Conservation (phyloP, 169 alveolate species). For the Cryptosporidium sp. region DNA sequence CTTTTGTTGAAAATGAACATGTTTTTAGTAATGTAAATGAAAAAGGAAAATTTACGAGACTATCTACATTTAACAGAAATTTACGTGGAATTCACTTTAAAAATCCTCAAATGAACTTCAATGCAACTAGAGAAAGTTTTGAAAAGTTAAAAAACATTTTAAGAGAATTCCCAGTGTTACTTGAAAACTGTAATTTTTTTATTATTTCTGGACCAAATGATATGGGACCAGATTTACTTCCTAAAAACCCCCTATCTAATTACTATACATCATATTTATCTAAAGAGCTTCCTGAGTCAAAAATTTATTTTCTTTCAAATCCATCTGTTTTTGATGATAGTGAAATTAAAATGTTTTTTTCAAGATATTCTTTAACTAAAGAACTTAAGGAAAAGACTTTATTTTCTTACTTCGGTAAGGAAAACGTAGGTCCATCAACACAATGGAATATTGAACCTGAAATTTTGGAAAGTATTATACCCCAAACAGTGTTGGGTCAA, state of each 20-base stretch:
- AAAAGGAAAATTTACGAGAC: neutral
- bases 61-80: neutral
- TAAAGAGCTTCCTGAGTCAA: neutral
- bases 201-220: slow-evolving; percentile 65
- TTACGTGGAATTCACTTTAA: neutral
- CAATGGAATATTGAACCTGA: slow-evolving; percentile 41
- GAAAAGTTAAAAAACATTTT: neutral
- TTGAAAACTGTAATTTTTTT: slow-evolving; percentile 15
- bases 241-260: slow-evolving; percentile 41
- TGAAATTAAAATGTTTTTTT: slow-evolving; percentile 6
- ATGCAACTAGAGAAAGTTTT: slow-evolving; percentile 21
- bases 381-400: slow-evolving; percentile 72
- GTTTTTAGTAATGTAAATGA: neutral
- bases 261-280: slow-evolving; percentile 43
- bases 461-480: slow-evolving; percentile 25
- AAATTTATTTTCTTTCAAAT: slow-evolving; percentile 31
- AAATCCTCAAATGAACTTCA: neutral
- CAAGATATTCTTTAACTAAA: slow-evolving; percentile 34
- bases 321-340: slow-evolving; percentile 21
- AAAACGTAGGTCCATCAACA: slow-evolving; percentile 16
- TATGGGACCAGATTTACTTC: slow-evolving; percentile 66
- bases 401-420: slow-evolving; percentile 44
- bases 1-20: neutral
- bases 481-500: slow-evolving; percentile 64
- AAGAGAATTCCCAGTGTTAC: slow-evolving; percentile 18